These are phyloP conservation scores for Amanita molliuscula DNA, from an alignment of 768 basidiomycete genomes.

Conservation along the genomic window DNA sequence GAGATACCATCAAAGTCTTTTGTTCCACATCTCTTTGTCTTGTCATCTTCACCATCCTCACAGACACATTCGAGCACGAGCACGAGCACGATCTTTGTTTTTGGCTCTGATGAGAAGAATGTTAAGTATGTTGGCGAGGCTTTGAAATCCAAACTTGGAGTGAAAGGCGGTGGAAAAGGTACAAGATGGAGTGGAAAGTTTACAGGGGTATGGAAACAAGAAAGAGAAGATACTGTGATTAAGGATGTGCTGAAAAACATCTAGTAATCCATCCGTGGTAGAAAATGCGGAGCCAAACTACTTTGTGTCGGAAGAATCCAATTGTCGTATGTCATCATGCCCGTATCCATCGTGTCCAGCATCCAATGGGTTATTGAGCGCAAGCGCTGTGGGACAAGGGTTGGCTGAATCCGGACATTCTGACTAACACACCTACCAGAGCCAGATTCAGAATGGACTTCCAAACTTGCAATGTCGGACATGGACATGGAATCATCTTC, in stretches of 20 bases:
- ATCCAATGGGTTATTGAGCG: neutral
- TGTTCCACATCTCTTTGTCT: slow-evolving; percentile 32
- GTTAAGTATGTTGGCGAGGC: slow-evolving; percentile 51
- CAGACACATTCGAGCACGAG: slow-evolving; percentile 37
- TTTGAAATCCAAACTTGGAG: slow-evolving; percentile 43
- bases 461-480: slow-evolving; percentile 12
- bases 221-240: slow-evolving; percentile 29
- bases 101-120: slow-evolving; percentile 48
- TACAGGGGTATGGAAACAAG: slow-evolving; percentile 50
- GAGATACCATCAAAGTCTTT: slow-evolving; percentile 15
- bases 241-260: slow-evolving; percentile 24
- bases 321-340: neutral
- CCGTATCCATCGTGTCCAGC: neutral
- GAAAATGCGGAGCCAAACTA: neutral
- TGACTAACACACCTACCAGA: neutral
- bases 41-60: slow-evolving; percentile 54
- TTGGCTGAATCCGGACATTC: neutral
- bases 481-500: slow-evolving; percentile 27
- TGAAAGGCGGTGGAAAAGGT: slow-evolving; percentile 77
- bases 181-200: slow-evolving; percentile 69
- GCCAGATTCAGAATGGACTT: neutral
- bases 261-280: neutral
- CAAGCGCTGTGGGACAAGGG: neutral
- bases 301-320: neutral
- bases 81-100: slow-evolving; percentile 45